Conservation (phyloP, 768 basidiomycete species). For the Tephrocybe sp. region DNA sequence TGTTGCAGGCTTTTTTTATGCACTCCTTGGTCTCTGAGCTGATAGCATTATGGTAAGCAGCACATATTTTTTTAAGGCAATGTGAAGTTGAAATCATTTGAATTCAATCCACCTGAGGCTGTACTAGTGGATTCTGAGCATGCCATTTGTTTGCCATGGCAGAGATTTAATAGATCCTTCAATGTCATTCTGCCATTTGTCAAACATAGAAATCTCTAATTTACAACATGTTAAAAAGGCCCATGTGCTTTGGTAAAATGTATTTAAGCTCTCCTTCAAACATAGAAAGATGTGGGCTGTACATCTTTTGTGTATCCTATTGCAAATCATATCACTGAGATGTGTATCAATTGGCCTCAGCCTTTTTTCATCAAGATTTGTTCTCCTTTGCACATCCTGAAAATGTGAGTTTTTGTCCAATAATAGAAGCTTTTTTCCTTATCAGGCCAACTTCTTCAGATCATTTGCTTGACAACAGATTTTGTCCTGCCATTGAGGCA, state of each 20-base stretch:
- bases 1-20: too few species aligned
- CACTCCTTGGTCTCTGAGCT: background rate
- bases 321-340: too few species aligned
- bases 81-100: background rate
- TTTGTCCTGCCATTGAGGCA: background rate
- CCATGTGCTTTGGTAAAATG: too few species aligned
- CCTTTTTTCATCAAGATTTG: slow-evolving; percentile 24
- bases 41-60: too few species aligned
- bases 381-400: background rate
- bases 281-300: too few species aligned
- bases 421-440: background rate
- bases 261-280: background rate
- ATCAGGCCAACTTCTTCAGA: background rate
- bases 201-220: too few species aligned
- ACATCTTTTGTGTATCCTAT: too few species aligned
- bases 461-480: background rate
- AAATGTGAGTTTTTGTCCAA: too few species aligned
- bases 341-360: too few species aligned
- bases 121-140: too few species aligned
- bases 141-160: too few species aligned
- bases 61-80: background rate
- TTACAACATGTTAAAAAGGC: too few species aligned
- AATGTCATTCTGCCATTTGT: background rate
- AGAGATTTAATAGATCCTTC: background rate
- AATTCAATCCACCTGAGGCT: background rate